These are phyloP conservation scores for Vickermania ingenoplastis DNA, from an alignment of 208 protist genomes.

Conservation along the genomic window DNA sequence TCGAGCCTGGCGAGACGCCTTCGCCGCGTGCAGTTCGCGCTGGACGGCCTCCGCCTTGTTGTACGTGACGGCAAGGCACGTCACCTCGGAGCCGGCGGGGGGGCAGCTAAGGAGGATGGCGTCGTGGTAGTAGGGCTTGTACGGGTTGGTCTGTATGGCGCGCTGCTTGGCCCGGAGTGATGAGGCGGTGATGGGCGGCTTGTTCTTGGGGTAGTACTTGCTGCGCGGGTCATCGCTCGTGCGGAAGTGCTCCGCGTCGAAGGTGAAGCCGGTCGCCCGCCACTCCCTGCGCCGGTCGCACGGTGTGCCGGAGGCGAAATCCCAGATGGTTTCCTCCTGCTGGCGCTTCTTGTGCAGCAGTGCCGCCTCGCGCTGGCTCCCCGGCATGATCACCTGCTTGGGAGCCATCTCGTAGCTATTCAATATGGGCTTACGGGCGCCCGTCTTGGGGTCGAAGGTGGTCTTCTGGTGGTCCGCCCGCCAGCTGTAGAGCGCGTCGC, in stretches of 20 bases:
- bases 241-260: conserved; percentile 16
- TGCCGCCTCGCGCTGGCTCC: conserved; percentile 15
- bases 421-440: not conserved
- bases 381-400: conserved; percentile 10
- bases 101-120: conserved; percentile 28
- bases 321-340: conserved; percentile 13
- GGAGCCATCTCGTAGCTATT: conserved; percentile 1
- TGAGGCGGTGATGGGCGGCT: not conserved
- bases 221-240: conserved; percentile 1
- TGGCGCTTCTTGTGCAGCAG: conserved; percentile 5
- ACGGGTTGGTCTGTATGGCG: conserved; percentile 5
- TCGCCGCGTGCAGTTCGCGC: conserved; percentile 11
- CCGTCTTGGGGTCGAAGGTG: conserved; percentile 11
- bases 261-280: conserved; percentile 17
- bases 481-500: conserved; percentile 38
- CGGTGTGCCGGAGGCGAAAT: conserved; percentile 9
- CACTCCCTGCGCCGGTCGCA: conserved; percentile 22
- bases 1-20: conserved; percentile 1
- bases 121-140: conserved; percentile 51
- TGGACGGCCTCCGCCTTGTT: conserved; percentile 26
- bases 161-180: conserved; percentile 6
- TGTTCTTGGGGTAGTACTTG: conserved; percentile 3
- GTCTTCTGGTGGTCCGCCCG: conserved; percentile 15
- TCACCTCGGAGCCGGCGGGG: not conserved
- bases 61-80: conserved; percentile 30